Evolutionary conservation across 129 eudicot genomes (phyloP).

Genomic region (Scalesia atractyloides): DNA sequence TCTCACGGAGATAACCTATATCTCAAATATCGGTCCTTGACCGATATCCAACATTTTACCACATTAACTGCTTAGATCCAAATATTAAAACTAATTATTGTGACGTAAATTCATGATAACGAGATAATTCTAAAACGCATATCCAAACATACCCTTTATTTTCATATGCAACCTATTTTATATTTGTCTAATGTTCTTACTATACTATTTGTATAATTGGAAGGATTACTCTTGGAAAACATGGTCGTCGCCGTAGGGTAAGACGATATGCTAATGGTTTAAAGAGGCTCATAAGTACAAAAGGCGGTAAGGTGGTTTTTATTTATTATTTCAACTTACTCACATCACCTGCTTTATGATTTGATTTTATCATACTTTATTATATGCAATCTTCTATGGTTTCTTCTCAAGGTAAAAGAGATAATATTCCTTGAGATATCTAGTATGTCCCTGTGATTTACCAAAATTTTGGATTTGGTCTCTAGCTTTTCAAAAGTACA

Average conservation of each 20-base stretch:
- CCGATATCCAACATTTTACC: no score
- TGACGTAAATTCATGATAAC: not conserved
- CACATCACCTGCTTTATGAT: not conserved
- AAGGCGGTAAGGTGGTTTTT: conserved; percentile 66
- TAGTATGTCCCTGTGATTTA: no score
- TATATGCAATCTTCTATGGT: not conserved
- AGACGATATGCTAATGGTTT: conserved; percentile 71
- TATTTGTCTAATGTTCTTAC: conserved; percentile 19
- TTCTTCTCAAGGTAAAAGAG: not conserved
- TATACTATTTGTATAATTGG: conserved; percentile 24
- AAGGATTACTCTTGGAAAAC: conserved; percentile 80
- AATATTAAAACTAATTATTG: not conserved
- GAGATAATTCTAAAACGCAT: not conserved
- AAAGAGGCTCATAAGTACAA: conserved; percentile 73
- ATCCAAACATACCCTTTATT: conserved; percentile 1
- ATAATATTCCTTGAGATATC: no score
- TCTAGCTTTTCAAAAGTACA: no score
- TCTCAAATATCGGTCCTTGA: no score
- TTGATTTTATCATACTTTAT: not conserved
- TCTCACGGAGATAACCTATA: no score
- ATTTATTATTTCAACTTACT: conserved; percentile 12
- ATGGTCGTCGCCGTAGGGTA: conserved; percentile 78
- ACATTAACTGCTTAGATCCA: no score
- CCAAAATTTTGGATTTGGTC: no score
- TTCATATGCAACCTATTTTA: not conserved